Conservation (phyloP, 2,329 filamentous ascomycete genomes). For the Fusarium protoensiforme region DNA sequence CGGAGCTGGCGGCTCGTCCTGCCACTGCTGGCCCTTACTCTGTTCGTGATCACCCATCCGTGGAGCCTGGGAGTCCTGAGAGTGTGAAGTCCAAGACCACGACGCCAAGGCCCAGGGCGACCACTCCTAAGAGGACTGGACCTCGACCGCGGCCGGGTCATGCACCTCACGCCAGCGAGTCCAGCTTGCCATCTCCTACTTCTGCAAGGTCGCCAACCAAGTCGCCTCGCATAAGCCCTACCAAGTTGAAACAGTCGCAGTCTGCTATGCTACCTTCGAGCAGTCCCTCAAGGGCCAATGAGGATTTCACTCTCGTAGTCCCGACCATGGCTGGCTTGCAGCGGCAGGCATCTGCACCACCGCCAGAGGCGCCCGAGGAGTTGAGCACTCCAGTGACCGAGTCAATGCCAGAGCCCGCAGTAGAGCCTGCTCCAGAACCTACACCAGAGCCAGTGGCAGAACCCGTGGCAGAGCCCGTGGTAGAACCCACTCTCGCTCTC, state of each 20-base stretch:
- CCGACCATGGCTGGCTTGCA: constrained; percentile 57
- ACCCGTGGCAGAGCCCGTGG: constrained; percentile 10
- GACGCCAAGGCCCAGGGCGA: constrained; percentile 62
- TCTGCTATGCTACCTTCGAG: constrained; percentile 41
- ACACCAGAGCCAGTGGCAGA: constrained; percentile 4
- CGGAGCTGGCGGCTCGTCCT: constrained; percentile 68
- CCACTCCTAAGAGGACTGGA: constrained; percentile 63
- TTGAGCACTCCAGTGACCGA: constrained; percentile 24
- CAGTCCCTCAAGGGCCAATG: constrained; percentile 62
- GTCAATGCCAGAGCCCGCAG: constrained; percentile 4
- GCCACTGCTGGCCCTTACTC: constrained; percentile 75
- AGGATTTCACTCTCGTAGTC: constrained; percentile 65
- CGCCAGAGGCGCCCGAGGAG: constrained; percentile 17
- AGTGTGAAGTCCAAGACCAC: constrained; percentile 57
- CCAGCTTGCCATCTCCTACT: constrained; percentile 59
- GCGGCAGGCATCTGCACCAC: constrained; percentile 19
- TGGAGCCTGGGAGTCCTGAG: constrained; percentile 58
- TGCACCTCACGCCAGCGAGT: constrained; percentile 62
- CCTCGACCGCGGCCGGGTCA: constrained; percentile 61
- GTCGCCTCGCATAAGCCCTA: constrained; percentile 57
- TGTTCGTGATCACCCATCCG: constrained; percentile 57
- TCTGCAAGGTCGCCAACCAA: constrained; percentile 47
- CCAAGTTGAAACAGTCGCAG: constrained; percentile 50
- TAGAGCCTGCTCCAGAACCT: constrained; percentile 17
- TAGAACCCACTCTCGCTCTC: not conserved